Base-by-base conservation (phyloP, 2,329 filamentous ascomycete species). In the Trichoderma sp. region DNA sequence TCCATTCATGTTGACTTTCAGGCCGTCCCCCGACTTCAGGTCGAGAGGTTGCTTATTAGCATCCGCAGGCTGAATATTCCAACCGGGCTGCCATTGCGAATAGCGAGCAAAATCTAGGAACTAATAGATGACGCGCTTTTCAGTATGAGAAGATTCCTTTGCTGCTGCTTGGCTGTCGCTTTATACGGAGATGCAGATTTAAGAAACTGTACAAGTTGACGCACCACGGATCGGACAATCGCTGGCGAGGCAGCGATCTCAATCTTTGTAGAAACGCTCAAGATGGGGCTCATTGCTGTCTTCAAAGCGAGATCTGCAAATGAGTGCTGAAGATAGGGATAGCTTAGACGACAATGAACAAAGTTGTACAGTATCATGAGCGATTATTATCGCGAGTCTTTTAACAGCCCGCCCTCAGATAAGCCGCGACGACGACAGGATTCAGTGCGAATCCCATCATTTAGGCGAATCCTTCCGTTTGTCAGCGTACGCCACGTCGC, bases 201-300 rank as follows among this genome's bases (percentile, higher is more conserved):
- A 18, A 43, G n/a, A 16, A 39, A 28, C 26, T 43, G 14, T 16
- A 26, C n/a, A n/a, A 21, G 37, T 59, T 16, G 18, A n/a, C 26
- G 10, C 28, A 56, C 63, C 52, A 66, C 63, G 8, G 63, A 58
- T 58, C 63, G 18, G 28, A 66, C 63, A 24, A 49, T 54, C 30
- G 63, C 63, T 37, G 63, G 63, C 28, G 63, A 66, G 28, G 63
- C 63, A 30, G 63, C 63, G n/a, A 66, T 66, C 37, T 66, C 63
- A 26, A 66, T 66, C n/a, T 58, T 66, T 14, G 63, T 66, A 18
- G 63, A 66, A 21, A 66, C 63, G 52, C 63, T 66, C 13, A 66
- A 43, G 39, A 66, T 58, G 0, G 63, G 63, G 37, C 63, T 66
- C 63, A 66, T 66, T 34, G 51, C 16, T 39, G 11, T 39, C 26